These are phyloP conservation scores for Craterostigma plantagineum DNA, from an alignment of 257 asterid species.

Conservation along the genomic window DNA sequence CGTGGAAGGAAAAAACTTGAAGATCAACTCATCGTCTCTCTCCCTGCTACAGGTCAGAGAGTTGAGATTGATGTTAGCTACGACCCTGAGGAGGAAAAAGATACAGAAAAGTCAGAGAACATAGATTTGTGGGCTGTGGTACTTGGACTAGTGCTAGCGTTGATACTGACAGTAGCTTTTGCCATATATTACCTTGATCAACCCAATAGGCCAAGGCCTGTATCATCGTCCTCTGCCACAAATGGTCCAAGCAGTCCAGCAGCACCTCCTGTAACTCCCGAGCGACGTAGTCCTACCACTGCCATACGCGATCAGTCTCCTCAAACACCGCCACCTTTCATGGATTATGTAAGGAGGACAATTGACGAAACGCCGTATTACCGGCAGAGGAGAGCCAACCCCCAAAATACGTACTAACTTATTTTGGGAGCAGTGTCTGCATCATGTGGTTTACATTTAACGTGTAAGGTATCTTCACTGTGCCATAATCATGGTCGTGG, in stretches of 20 bases:
- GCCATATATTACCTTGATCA: constrained; percentile 20
- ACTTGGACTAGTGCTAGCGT: constrained; percentile 11
- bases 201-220: constrained; percentile 17
- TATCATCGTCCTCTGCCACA: background rate
- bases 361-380: constrained; percentile 84
- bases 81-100: constrained; percentile 22
- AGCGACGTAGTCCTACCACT: constrained; percentile 23
- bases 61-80: constrained; percentile 35
- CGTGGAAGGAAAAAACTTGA: constrained; percentile 18
- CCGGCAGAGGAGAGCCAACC: constrained; percentile 66
- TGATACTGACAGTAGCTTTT: constrained; percentile 12
- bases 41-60: constrained; percentile 65
- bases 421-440: background rate
- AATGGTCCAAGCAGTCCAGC: constrained; percentile 16
- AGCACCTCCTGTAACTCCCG: constrained; percentile 37
- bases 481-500: too few species aligned
- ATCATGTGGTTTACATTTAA: background rate
- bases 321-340: constrained; percentile 80
- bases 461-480: constrained; percentile 4
- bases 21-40: constrained; percentile 45
- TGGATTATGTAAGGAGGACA: constrained; percentile 71
- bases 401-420: constrained; percentile 54
- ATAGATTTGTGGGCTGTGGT: constrained; percentile 13
- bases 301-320: constrained; percentile 44
- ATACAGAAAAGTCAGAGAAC: constrained; percentile 5